Percentiles rank a stretch among this genome's conserved stretches.
Conservation (phyloP, 805 yeast species). For the Metschnikowia hibisci region DNA sequence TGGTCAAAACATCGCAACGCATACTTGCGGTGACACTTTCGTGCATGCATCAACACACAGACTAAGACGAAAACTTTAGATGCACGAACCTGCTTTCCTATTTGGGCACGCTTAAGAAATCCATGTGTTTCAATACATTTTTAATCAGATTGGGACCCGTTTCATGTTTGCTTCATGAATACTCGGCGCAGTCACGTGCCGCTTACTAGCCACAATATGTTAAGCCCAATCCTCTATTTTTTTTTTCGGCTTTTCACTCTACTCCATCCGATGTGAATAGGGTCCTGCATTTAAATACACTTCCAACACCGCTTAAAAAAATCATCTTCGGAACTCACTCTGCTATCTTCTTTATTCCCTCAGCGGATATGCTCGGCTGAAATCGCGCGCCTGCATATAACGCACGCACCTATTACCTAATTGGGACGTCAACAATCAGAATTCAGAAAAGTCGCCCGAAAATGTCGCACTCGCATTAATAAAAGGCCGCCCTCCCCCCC, state of each 20-base stretch:
- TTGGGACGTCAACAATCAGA: conserved; percentile 6
- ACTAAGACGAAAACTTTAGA: neutral
- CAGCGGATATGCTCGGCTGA: conserved; percentile 4
- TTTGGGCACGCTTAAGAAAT: too few species aligned
- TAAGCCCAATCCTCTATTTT: too few species aligned
- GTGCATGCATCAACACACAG: neutral
- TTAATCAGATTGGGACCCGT: too few species aligned
- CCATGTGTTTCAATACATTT: too few species aligned
- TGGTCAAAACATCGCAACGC: conserved; percentile 1
- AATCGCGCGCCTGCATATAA: conserved; percentile 5
- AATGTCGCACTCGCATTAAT: conserved; percentile 13
- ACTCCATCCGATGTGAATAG: too few species aligned
- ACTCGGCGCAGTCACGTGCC: too few species aligned
- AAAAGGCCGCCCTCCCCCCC: conserved; percentile 7
- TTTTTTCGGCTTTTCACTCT: too few species aligned
- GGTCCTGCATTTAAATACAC: neutral
- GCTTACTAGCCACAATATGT: too few species aligned
- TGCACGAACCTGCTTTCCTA: neutral
- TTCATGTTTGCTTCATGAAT: too few species aligned
- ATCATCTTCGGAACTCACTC: neutral
- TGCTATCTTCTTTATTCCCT: too few species aligned
- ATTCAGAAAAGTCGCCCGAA: conserved; percentile 8
- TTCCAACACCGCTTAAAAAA: neutral
- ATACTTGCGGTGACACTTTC: neutral
- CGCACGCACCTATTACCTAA: neutral